Evolutionary conservation across 2,329 filamentous ascomycete species (phyloP), one percentile per base, ranked within the genome.

Genomic region (Pseudogymnoascus sp.): DNA sequence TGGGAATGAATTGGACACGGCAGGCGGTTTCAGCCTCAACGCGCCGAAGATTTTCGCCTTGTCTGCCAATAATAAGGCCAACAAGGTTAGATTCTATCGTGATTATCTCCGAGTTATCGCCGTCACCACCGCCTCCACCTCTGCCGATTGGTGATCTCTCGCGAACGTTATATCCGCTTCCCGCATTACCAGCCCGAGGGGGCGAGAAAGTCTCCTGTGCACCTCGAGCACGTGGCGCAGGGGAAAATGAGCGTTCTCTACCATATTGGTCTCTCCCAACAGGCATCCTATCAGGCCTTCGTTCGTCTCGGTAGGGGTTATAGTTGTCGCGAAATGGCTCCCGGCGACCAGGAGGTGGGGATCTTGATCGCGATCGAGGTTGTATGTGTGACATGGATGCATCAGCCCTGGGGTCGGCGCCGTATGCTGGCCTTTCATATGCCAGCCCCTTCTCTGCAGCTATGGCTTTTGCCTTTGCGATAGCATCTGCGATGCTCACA

Each of bases 21-120:
- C 91, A 93, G 62, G 86, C 86, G 59, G 88, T 91, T 70, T 96
- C 91, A 53, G 84, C 80, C 76, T 96, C 93, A 68, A 96, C 91
- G 64, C 90, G 87, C 68, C 91, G 83, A 47, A 96, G 79, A 70
- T 96, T 96, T 77, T 96, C 93, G 68, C 92, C 92, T 72, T 93
- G 89, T 65, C 92, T 86, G 62, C 92, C 92, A 72, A 96, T 96
- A 71, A 96, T 96, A 35, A 96, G 80, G 44, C 92, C 92, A 61
- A 96, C 92, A 59, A 96, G 82, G 70, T 87, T 90, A 21, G 90
- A 91, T 73, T 96, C 91, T 71, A 96, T 91, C 70, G 89, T 84
- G 68, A 96, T 92, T 23, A 88, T 89, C 77, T 96, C 92, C 23
- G 84, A 83, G 71, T 87, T 89, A 68, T 91, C 89, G 69, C 89